Evolutionary conservation across 2,329 filamentous ascomycete genomes (phyloP).

Genomic region (Fonsecaea multimorphosa): DNA sequence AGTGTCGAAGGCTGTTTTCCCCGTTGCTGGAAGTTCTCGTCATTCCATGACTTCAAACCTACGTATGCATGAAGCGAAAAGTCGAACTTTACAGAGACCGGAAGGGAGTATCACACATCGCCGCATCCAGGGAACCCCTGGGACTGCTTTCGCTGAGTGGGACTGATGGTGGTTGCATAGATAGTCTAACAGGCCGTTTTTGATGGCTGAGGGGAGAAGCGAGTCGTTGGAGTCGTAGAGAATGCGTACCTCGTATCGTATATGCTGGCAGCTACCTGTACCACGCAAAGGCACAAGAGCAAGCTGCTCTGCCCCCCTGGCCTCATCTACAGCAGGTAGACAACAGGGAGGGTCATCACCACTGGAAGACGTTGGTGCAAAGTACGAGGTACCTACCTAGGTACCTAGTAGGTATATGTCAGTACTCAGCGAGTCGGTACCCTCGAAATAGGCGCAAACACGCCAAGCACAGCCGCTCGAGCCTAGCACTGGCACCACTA

Average conservation of each 20-base stretch:
- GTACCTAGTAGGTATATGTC: background rate
- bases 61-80: background rate
- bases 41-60: background rate
- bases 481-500: background rate
- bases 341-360: no score
- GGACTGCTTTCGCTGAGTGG: background rate
- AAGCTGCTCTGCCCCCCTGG: background rate
- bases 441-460: background rate
- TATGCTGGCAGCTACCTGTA: background rate
- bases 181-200: no score
- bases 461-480: slow-evolving; percentile 14
- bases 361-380: no score
- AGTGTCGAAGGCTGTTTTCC: background rate
- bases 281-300: background rate
- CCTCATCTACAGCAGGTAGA: no score
- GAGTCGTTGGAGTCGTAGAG: background rate
- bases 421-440: background rate
- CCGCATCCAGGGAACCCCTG: background rate
- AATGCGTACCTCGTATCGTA: background rate
- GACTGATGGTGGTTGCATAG: background rate
- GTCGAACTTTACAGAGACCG: background rate
- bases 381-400: background rate
- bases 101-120: background rate
- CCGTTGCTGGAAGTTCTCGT: background rate
- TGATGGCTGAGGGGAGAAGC: background rate